Conservation (phyloP, 345 rosid genomes). For the Populus tremula region DNA sequence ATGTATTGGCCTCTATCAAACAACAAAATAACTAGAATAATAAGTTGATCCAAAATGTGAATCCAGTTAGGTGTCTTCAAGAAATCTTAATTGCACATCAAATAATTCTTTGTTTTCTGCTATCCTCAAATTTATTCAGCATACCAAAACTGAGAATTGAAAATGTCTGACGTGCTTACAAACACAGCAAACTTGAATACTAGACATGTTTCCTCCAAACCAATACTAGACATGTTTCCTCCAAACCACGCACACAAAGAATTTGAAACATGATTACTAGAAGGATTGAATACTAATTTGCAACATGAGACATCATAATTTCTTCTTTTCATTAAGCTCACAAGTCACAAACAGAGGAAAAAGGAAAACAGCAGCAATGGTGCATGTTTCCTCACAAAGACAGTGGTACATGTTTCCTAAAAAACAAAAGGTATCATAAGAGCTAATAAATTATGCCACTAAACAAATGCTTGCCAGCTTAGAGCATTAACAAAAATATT, state of each 20-base stretch:
- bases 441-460: background rate
- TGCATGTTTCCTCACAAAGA: background rate
- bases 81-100: too few species aligned
- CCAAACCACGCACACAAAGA: background rate
- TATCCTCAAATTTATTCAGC: too few species aligned
- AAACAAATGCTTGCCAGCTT: background rate
- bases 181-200: too few species aligned
- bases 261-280: background rate
- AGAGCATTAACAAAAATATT: background rate
- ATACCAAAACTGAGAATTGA: too few species aligned
- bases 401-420: background rate
- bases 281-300: background rate
- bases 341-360: background rate
- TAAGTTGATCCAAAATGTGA: too few species aligned
- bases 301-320: background rate
- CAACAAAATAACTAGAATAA: background rate
- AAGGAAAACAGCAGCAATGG: background rate
- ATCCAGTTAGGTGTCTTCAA: too few species aligned
- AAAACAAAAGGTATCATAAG: background rate
- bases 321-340: background rate
- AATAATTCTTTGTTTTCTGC: too few species aligned
- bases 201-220: background rate
- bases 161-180: too few species aligned
- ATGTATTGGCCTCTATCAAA: background rate
- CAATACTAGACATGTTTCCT: background rate